Conservation (phyloP, 345 rosid species). For the Rhodamnia argentea region DNA sequence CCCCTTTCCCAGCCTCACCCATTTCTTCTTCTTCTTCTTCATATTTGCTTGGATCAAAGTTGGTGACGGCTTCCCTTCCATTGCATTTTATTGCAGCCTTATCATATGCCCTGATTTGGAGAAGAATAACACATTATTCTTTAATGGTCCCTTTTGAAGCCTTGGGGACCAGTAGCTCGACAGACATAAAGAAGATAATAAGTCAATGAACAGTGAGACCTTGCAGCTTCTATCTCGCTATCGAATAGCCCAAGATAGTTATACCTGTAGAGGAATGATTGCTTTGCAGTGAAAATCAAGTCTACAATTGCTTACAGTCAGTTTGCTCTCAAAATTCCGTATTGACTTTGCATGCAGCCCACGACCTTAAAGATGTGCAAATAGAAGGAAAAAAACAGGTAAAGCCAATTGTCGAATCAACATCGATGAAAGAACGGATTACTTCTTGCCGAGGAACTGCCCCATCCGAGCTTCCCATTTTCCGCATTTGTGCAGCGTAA, state of each 20-base stretch:
- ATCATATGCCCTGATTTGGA: slow-evolving; percentile 68
- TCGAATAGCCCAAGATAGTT: slow-evolving; percentile 91
- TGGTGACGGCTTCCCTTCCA: slow-evolving; percentile 93
- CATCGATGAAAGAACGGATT: slow-evolving; percentile 2
- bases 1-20: slow-evolving; percentile 14
- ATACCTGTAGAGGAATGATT: slow-evolving; percentile 55
- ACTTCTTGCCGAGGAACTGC: slow-evolving; percentile 78
- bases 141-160: neutral
- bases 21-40: slow-evolving; percentile 31
- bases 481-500: slow-evolving; percentile 68
- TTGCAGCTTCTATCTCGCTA: slow-evolving; percentile 91
- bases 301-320: neutral
- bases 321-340: neutral
- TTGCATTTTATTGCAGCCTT: slow-evolving; percentile 81
- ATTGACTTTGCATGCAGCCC: neutral
- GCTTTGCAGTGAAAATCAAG: slow-evolving; percentile 1
- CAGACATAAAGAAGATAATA: neutral
- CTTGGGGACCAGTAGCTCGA: neutral
- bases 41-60: slow-evolving; percentile 67
- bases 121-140: neutral
- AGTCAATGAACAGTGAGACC: slow-evolving; percentile 26
- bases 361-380: neutral
- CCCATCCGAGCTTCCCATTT: slow-evolving; percentile 86
- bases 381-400: neutral
- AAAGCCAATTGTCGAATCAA: neutral